Conservation (phyloP, 2,329 filamentous ascomycete species). For the Thermomyces lanuginosus region DNA sequence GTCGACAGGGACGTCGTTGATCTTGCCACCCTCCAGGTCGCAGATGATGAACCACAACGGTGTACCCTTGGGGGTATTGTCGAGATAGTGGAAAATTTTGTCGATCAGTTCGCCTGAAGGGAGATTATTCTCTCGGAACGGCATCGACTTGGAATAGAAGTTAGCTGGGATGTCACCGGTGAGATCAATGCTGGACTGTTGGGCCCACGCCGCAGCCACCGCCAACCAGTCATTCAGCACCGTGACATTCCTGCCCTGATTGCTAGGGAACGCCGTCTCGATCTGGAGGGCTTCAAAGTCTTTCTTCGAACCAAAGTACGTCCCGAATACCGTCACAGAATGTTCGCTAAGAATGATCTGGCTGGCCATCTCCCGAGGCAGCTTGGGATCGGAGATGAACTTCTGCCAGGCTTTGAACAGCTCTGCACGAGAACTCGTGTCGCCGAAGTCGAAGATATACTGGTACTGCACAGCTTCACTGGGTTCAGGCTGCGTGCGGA, state of each 20-base stretch:
- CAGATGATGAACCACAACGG: slow-evolving; percentile 47
- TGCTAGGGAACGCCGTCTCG: slow-evolving; percentile 12
- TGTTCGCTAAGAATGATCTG: slow-evolving; percentile 40
- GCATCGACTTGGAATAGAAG: slow-evolving; percentile 44
- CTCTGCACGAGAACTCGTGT: slow-evolving; percentile 31
- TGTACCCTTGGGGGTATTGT: slow-evolving; percentile 34
- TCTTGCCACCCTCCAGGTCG: slow-evolving; percentile 44
- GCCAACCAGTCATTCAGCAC: slow-evolving; percentile 16
- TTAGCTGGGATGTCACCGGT: slow-evolving; percentile 26
- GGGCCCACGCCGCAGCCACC: slow-evolving; percentile 12
- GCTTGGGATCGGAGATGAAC: slow-evolving; percentile 36
- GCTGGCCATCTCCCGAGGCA: slow-evolving; percentile 44
- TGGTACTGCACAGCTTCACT: slow-evolving; percentile 41
- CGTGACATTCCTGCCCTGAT: slow-evolving; percentile 9
- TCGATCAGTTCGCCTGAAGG: slow-evolving; percentile 32
- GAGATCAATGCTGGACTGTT: slow-evolving; percentile 12
- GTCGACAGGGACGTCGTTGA: slow-evolving; percentile 38
- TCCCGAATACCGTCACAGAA: slow-evolving; percentile 42
- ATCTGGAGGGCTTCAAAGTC: slow-evolving; percentile 35
- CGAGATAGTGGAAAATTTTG: slow-evolving; percentile 39
- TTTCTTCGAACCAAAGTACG: slow-evolving; percentile 42
- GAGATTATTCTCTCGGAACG: slow-evolving; percentile 35
- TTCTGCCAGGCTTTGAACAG: slow-evolving; percentile 44
- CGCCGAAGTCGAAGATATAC: slow-evolving; percentile 37
- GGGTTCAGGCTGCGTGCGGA: slow-evolving; percentile 22